Percentiles rank a stretch among this genome's conserved stretches.
Conservation (phyloP, 345 rosid genomes). For the Corchorus capsularis region DNA sequence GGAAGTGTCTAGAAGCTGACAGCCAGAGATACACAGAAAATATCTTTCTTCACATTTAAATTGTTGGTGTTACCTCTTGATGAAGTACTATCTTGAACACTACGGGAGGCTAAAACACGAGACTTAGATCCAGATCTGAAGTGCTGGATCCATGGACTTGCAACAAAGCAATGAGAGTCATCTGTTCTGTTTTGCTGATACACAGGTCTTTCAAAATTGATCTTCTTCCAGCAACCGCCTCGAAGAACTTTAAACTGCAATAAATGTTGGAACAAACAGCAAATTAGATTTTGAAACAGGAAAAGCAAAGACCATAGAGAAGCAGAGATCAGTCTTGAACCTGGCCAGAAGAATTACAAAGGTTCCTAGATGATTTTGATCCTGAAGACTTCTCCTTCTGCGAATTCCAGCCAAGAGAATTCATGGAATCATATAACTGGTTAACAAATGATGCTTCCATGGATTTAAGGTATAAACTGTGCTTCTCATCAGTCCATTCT, state of each 20-base stretch:
- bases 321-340: conserved; percentile 34
- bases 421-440: conserved; percentile 59
- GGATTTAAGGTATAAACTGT: conserved; percentile 78
- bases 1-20: conserved; percentile 28
- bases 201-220: conserved; percentile 53
- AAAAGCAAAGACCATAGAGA: not conserved
- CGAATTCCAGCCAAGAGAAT: conserved; percentile 37
- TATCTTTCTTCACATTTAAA: conserved; percentile 39
- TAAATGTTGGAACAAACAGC: conserved; percentile 11
- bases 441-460: conserved; percentile 89
- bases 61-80: conserved; percentile 27
- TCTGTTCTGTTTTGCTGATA: conserved; percentile 28
- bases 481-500: conserved; percentile 95
- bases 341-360: conserved; percentile 54
- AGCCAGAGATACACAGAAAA: conserved; percentile 23
- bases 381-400: conserved; percentile 34
- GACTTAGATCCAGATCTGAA: conserved; percentile 41
- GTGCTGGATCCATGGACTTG: conserved; percentile 72
- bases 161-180: conserved; percentile 34
- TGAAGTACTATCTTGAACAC: conserved; percentile 27
- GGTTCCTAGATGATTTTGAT: conserved; percentile 26
- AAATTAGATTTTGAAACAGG: conserved; percentile 2
- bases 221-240: conserved; percentile 68
- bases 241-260: conserved; percentile 73
- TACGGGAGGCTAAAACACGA: conserved; percentile 14